Evolutionary conservation across 768 basidiomycete genomes (phyloP).

Genomic region (Mycena filopes): DNA sequence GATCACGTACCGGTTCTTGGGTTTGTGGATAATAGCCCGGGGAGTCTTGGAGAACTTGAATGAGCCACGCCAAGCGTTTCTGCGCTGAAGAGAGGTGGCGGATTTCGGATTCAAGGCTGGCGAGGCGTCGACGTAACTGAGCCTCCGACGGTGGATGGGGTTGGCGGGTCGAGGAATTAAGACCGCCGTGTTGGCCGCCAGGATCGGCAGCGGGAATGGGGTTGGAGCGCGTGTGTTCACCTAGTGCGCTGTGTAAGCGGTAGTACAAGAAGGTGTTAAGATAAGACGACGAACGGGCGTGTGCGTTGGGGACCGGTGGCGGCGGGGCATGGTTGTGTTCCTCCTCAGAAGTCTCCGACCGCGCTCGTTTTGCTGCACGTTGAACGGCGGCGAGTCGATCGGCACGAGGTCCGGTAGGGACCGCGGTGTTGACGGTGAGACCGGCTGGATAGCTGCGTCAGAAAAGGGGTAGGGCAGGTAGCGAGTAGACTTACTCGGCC

Average conservation of each 20-base stretch:
- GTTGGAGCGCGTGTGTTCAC: background rate
- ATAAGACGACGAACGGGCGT: too few relatives aligned
- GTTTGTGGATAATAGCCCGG: too few relatives aligned
- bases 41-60: conserved; percentile 5
- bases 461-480: too few relatives aligned
- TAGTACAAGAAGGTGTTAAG: too few relatives aligned
- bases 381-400: background rate
- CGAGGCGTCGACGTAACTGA: background rate
- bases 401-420: conserved; percentile 13
- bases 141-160: background rate
- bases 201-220: background rate
- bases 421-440: background rate
- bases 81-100: background rate
- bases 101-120: background rate
- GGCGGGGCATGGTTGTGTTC: background rate
- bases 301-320: background rate
- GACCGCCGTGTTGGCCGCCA: background rate
- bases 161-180: background rate
- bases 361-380: background rate
- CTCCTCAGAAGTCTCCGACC: too few relatives aligned
- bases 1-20: background rate
- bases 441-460: background rate
- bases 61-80: background rate
- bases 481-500: background rate
- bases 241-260: too few relatives aligned